Conservation (phyloP, 441 rosid species). For the Rhodomyrtus psidioides region DNA sequence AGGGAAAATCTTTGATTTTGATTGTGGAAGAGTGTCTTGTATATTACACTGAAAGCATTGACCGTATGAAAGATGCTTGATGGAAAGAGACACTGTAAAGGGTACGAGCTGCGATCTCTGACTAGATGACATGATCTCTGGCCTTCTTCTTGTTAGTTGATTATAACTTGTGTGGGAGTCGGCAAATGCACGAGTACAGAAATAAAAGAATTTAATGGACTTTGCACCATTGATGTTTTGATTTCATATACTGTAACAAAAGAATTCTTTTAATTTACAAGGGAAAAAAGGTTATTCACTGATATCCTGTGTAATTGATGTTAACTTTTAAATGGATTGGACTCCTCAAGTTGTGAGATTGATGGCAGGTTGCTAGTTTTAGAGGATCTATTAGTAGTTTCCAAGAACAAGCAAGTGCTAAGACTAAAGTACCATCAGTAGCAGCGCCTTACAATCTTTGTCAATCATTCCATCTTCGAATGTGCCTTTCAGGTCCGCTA, state of each 20-base stretch:
- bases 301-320: background rate
- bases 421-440: constrained; percentile 55
- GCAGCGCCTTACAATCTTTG: constrained; percentile 63
- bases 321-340: background rate
- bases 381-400: constrained; percentile 95
- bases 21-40: background rate
- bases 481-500: constrained; percentile 64
- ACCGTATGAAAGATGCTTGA: background rate
- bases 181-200: background rate
- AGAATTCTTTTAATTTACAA: background rate
- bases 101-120: background rate
- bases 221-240: background rate
- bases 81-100: background rate
- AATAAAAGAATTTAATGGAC: background rate
- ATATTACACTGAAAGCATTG: background rate
- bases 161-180: background rate
- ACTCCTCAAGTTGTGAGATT: constrained; percentile 6
- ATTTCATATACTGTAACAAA: background rate
- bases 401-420: constrained; percentile 96
- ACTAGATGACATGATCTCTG: background rate
- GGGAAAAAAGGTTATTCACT: background rate
- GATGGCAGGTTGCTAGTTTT: constrained; percentile 81
- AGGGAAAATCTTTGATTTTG: background rate
- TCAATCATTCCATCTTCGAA: constrained; percentile 56
- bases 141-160: background rate